Conservation (phyloP, 2,329 filamentous ascomycete species). For the Penicillium freii region DNA sequence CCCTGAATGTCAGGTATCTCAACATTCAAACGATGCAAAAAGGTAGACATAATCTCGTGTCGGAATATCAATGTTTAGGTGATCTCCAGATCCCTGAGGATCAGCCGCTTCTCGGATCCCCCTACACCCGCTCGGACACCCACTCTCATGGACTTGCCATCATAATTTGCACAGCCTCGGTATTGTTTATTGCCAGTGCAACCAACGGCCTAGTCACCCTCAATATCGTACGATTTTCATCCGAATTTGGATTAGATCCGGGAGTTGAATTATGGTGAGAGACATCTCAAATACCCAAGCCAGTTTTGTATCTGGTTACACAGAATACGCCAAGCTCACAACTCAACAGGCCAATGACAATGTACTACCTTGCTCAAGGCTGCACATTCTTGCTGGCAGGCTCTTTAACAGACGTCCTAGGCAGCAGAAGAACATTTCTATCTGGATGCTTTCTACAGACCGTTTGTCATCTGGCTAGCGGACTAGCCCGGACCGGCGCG, state of each 20-base stretch:
- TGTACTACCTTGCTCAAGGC: constrained; percentile 7
- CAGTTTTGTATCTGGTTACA: background rate
- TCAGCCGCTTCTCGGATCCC: constrained; percentile 4
- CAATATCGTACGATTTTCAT: background rate
- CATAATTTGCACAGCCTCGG: background rate
- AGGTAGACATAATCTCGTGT: background rate
- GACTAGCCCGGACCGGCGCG: background rate
- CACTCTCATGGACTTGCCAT: background rate
- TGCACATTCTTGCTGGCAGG: constrained; percentile 14
- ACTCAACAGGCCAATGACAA: constrained; percentile 2
- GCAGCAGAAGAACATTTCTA: constrained; percentile 8
- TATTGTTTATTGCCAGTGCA: background rate
- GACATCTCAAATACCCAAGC: background rate
- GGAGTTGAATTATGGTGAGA: constrained; percentile 7
- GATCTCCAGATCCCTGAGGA: background rate
- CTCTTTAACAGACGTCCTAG: constrained; percentile 8
- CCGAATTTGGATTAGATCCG: background rate
- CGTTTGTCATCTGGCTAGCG: background rate
- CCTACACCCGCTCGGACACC: background rate
- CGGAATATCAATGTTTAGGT: background rate
- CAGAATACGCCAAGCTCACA: background rate
- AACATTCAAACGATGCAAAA: background rate
- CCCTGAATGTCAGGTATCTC: background rate
- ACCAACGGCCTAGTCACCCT: background rate
- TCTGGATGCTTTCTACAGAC: constrained; percentile 6